Evolutionary conservation across 768 basidiomycete species (phyloP).

Genomic region (Hypholoma fasciculare): DNA sequence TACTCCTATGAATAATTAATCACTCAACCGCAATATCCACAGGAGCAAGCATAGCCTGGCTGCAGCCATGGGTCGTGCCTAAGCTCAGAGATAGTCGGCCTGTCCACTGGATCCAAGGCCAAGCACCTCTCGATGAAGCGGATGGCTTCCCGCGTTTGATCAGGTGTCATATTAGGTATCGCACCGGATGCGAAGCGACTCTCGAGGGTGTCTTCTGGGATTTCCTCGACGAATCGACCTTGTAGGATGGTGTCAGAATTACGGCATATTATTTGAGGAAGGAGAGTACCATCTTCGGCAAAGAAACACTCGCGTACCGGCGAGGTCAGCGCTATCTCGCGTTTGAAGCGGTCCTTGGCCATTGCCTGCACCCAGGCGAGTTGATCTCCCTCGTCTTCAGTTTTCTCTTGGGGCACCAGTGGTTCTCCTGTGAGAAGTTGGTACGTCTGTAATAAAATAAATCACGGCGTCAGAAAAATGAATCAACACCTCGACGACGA

Average conservation of each 20-base stretch:
- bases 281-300: slow-evolving; percentile 1
- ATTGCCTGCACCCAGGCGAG: slow-evolving; percentile 14
- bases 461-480: neutral
- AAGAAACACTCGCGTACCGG: slow-evolving; percentile 3
- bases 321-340: slow-evolving; percentile 1
- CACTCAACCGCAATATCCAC: neutral
- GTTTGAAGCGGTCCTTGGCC: neutral
- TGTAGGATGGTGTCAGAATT: neutral
- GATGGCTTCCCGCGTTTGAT: neutral
- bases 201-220: slow-evolving; percentile 9
- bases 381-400: slow-evolving; percentile 3
- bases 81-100: slow-evolving; percentile 4
- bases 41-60: slow-evolving; percentile 3
- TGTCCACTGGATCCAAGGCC: slow-evolving; percentile 5
- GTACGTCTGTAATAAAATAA: slow-evolving; percentile 5
- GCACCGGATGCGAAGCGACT: neutral
- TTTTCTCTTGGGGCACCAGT: slow-evolving; percentile 8
- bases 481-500: neutral
- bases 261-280: neutral
- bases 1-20: neutral
- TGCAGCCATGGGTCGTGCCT: neutral
- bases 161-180: neutral
- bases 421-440: slow-evolving; percentile 6
- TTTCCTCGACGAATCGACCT: slow-evolving; percentile 6
- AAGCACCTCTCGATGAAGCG: neutral